Conservation (phyloP, 208 protist species). For the Leptomonas seymouri region DNA sequence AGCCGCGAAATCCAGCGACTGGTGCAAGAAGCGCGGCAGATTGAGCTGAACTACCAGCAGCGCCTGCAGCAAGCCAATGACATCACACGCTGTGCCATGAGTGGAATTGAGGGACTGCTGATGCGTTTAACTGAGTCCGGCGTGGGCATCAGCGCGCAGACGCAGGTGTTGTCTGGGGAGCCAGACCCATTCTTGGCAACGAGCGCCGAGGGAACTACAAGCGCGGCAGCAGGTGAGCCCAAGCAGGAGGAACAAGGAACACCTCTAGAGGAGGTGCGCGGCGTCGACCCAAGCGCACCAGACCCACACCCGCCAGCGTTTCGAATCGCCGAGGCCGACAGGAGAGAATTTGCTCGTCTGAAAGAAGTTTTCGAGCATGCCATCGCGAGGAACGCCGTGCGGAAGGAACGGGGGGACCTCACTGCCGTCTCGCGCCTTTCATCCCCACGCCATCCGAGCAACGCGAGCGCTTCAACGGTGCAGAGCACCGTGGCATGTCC, state of each 20-base stretch:
- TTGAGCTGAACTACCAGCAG: slow-evolving; percentile 26
- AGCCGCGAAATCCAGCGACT: slow-evolving; percentile 40
- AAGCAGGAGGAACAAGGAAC: neutral
- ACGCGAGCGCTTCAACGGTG: neutral
- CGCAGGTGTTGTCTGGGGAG: slow-evolving; percentile 28
- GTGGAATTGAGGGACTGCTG: slow-evolving; percentile 38
- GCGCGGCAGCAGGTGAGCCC: neutral
- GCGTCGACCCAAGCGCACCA: slow-evolving; percentile 14
- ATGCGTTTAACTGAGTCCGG: slow-evolving; percentile 32
- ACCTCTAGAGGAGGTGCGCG: slow-evolving; percentile 24
- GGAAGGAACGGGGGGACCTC: neutral
- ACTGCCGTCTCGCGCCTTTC: neutral
- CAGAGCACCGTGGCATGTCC: neutral
- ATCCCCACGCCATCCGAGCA: neutral
- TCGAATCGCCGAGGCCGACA: slow-evolving; percentile 15
- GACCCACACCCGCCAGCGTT: slow-evolving; percentile 30
- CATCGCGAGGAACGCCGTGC: slow-evolving; percentile 25
- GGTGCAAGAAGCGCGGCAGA: slow-evolving; percentile 16
- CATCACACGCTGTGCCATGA: slow-evolving; percentile 28
- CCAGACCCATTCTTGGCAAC: slow-evolving; percentile 9
- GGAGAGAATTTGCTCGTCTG: slow-evolving; percentile 13
- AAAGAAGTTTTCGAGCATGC: slow-evolving; percentile 20
- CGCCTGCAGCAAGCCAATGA: slow-evolving; percentile 36
- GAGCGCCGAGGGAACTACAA: neutral
- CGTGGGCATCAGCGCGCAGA: slow-evolving; percentile 25